Conservation (phyloP, 768 basidiomycete species). For the Tylopilus intermedius region DNA sequence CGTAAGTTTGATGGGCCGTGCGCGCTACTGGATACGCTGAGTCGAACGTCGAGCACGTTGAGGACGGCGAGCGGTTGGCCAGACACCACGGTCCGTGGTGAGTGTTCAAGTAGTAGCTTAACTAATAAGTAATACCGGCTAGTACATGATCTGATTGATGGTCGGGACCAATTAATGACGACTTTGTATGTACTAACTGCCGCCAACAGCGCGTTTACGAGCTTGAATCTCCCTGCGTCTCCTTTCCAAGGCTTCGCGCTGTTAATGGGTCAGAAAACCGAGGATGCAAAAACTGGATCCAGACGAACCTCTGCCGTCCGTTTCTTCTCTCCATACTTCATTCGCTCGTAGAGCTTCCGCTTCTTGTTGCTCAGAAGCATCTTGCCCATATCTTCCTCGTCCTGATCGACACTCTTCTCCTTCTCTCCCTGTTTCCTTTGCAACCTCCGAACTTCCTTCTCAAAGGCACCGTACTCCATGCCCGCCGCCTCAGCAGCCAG, state of each 20-base stretch:
- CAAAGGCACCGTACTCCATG: slow-evolving; percentile 73
- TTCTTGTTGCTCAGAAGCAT: slow-evolving; percentile 98
- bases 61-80: background rate
- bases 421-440: slow-evolving; percentile 36
- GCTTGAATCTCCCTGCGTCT: slow-evolving; percentile 53
- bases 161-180: background rate
- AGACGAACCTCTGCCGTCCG: slow-evolving; percentile 70
- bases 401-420: slow-evolving; percentile 33
- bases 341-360: slow-evolving; percentile 87
- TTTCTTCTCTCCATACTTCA: slow-evolving; percentile 82
- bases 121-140: slow-evolving; percentile 1
- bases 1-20: background rate
- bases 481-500: slow-evolving; percentile 88
- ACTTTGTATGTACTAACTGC: background rate
- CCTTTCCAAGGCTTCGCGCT: slow-evolving; percentile 60
- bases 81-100: slow-evolving; percentile 3
- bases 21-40: background rate
- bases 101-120: slow-evolving; percentile 8
- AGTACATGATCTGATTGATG: background rate
- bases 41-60: slow-evolving; percentile 2
- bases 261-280: slow-evolving; percentile 11
- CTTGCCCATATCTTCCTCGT: slow-evolving; percentile 87
- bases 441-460: slow-evolving; percentile 65
- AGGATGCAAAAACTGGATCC: background rate
- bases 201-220: slow-evolving; percentile 15